Conservation (phyloP, 2,329 filamentous ascomycete species). For the Aspergillus uvarum region DNA sequence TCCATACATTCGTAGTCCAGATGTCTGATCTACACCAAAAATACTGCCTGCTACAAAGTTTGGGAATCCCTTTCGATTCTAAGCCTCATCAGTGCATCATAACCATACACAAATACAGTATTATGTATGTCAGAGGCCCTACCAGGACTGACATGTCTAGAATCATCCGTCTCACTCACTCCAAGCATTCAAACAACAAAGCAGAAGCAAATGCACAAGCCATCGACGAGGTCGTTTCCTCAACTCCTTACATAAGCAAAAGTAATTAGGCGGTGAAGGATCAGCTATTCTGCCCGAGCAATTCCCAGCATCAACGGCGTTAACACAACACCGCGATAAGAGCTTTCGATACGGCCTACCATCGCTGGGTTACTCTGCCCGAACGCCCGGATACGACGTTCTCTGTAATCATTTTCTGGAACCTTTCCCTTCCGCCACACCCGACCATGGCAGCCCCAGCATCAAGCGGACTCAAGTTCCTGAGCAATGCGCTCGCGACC, state of each 20-base stretch:
- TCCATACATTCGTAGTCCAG: too few species aligned
- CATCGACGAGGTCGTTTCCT: not conserved
- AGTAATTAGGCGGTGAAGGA: not conserved
- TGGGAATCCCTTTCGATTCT: too few species aligned
- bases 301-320: not conserved
- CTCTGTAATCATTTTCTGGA: not conserved
- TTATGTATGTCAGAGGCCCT: too few species aligned
- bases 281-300: not conserved
- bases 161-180: not conserved
- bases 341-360: not conserved
- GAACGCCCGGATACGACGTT: too few species aligned
- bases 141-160: not conserved
- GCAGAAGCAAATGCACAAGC: not conserved
- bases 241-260: not conserved
- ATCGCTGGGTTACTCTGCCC: not conserved
- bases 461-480: constrained; percentile 31
- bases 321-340: not conserved
- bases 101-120: too few species aligned
- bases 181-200: not conserved
- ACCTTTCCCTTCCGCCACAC: not conserved
- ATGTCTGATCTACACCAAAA: too few species aligned
- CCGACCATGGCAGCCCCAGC: constrained; percentile 26
- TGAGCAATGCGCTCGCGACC: constrained; percentile 49
- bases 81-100: too few species aligned
- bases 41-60: too few species aligned